These are phyloP conservation scores for Saccharum spontaneum DNA, from an alignment of 176 grass and related monocot genomes.

Conservation along the genomic window DNA sequence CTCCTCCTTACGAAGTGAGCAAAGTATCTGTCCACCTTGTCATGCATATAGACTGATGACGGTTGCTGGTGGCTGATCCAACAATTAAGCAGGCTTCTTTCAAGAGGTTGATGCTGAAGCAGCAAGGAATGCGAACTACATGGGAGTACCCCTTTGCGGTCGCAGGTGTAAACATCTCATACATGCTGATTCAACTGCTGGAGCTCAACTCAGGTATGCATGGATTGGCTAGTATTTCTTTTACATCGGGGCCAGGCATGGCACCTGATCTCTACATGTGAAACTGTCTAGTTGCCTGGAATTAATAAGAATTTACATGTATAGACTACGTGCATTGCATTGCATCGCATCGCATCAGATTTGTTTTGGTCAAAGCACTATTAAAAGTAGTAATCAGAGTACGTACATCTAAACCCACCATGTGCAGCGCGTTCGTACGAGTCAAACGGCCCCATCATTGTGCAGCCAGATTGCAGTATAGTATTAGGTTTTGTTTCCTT, in stretches of 20 bases:
- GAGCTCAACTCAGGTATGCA: constrained; percentile 74
- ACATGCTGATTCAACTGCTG: constrained; percentile 91
- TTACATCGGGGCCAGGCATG: not conserved
- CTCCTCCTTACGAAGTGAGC: not conserved
- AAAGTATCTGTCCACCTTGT: not conserved
- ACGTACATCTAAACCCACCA: constrained; percentile 13
- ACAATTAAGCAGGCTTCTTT: constrained; percentile 62
- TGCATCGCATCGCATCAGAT: constrained; percentile 23
- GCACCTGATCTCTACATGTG: constrained; percentile 27
- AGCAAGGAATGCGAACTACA: constrained; percentile 62
- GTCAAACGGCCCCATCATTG: constrained; percentile 31
- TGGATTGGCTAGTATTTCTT: not conserved
- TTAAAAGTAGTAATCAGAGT: constrained; percentile 29
- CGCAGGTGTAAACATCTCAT: constrained; percentile 83
- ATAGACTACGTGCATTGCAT: constrained; percentile 15
- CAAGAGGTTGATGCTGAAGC: constrained; percentile 79
- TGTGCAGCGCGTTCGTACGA: constrained; percentile 28
- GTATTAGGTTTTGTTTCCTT: not conserved
- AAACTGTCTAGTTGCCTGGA: not conserved
- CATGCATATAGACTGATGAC: not conserved
- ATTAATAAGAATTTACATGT: constrained; percentile 6
- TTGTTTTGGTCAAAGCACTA: constrained; percentile 14
- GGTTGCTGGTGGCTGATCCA: constrained; percentile 12
- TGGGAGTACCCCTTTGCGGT: constrained; percentile 98
- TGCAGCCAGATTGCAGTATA: constrained; percentile 14